phyloP scores from a whole-genome alignment of 2,329 filamentous ascomycete species.

The Colletotrichum neosansevieriae region DNA sequence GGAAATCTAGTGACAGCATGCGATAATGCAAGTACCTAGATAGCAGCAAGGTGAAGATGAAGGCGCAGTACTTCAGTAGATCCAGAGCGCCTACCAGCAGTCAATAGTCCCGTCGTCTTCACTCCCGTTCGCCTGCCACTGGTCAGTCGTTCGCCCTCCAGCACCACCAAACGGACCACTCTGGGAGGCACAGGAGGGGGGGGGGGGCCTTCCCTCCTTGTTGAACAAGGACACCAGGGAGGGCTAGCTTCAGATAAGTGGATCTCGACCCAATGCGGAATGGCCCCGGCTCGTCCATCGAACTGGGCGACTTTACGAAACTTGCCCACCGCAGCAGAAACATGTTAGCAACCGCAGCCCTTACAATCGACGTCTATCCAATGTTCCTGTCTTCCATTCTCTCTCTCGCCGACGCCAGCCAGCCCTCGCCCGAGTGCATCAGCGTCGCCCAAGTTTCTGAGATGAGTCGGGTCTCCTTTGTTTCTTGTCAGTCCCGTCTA shows the following conservation, averaged over 20 bases:
- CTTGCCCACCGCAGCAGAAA: slow-evolving; percentile 22
- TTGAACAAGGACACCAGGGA: slow-evolving; percentile 16
- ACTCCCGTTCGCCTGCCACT: slow-evolving; percentile 11
- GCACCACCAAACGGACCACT: background rate
- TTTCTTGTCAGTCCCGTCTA: slow-evolving; percentile 19
- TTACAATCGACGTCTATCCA: background rate
- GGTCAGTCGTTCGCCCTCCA: background rate
- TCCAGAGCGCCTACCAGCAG: background rate
- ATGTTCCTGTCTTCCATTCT: background rate
- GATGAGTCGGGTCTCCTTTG: slow-evolving; percentile 30
- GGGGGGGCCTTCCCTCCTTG: slow-evolving; percentile 5
- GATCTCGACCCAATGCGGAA: background rate
- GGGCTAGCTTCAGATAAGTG: slow-evolving; percentile 1
- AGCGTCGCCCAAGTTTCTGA: slow-evolving; percentile 18
- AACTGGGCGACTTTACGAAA: slow-evolving; percentile 35
- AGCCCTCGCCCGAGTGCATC: background rate
- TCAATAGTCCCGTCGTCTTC: slow-evolving; percentile 9
- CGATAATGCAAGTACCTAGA: background rate
- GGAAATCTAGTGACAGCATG: background rate
- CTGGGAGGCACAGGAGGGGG: slow-evolving; percentile 12
- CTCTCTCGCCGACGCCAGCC: background rate
- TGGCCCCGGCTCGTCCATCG: slow-evolving; percentile 18
- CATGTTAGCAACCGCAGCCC: no score
- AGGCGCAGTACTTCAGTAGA: background rate
- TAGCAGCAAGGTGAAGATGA: background rate